Percentiles rank a stretch among this genome's conserved stretches.
Conservation (phyloP, 805 yeast genomes). For the Pichia occidentalis region DNA sequence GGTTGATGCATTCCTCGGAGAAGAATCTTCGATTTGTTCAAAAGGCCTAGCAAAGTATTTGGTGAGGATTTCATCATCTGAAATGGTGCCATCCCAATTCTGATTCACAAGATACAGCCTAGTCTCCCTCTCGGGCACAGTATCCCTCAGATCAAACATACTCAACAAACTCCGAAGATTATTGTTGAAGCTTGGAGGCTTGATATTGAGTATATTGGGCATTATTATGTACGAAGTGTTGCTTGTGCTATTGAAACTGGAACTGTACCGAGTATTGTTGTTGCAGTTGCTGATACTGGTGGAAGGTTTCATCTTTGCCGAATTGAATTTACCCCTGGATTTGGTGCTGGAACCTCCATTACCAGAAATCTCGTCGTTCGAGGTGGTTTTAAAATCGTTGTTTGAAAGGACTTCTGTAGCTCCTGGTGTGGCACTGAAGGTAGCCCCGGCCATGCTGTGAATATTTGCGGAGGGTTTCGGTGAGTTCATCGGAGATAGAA, state of each 20-base stretch:
- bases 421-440: background rate
- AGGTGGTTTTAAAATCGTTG: constrained; percentile 17
- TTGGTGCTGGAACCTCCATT: constrained; percentile 22
- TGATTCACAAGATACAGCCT: constrained; percentile 19
- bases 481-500: too few relatives aligned
- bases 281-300: constrained; percentile 6
- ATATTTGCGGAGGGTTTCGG: background rate
- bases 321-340: constrained; percentile 3
- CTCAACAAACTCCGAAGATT: constrained; percentile 24
- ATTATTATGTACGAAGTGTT: constrained; percentile 8
- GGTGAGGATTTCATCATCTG: constrained; percentile 19
- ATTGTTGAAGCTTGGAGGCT: constrained; percentile 30
- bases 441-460: background rate
- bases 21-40: constrained; percentile 55
- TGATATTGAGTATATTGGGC: constrained; percentile 24
- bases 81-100: constrained; percentile 16
- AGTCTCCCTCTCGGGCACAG: constrained; percentile 19
- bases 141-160: constrained; percentile 21
- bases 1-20: constrained; percentile 39
- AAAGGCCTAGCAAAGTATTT: constrained; percentile 41
- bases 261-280: background rate
- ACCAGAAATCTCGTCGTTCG: constrained; percentile 17
- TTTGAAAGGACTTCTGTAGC: background rate
- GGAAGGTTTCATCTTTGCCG: too few relatives aligned
- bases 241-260: constrained; percentile 5